Evolutionary conservation across 2,329 filamentous ascomycete genomes (phyloP).

Genomic region (Exutisphaerella laricina): DNA sequence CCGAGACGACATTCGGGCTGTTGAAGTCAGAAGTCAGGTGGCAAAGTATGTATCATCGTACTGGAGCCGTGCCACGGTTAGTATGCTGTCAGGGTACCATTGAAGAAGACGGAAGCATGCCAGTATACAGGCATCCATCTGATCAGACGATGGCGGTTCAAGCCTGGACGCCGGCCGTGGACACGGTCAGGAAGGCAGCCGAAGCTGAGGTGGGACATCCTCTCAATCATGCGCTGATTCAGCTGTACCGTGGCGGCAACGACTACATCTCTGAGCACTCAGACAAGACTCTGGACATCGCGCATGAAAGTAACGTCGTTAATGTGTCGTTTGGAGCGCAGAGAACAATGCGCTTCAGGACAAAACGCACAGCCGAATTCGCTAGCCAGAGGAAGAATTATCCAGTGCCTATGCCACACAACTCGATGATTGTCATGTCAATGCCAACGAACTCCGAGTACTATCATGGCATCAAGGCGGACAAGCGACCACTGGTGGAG

Average conservation of each 20-base stretch:
- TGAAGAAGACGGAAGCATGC: constrained; percentile 69
- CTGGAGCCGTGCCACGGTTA: constrained; percentile 83
- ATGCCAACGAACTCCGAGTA: constrained; percentile 75
- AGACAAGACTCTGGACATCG: constrained; percentile 93
- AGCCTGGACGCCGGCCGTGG: constrained; percentile 68
- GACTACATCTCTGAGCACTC: constrained; percentile 97
- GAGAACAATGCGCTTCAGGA: constrained; percentile 82
- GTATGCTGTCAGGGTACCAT: constrained; percentile 82
- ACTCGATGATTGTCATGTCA: constrained; percentile 81
- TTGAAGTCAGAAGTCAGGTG: constrained; percentile 73
- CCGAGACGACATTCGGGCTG: constrained; percentile 59
- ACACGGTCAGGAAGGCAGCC: constrained; percentile 60
- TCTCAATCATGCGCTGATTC: constrained; percentile 88
- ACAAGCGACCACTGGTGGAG: constrained; percentile 66
- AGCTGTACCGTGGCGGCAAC: constrained; percentile 80
- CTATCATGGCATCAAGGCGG: constrained; percentile 86
- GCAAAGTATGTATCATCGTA: constrained; percentile 89
- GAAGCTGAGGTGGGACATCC: constrained; percentile 70
- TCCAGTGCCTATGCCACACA: constrained; percentile 73
- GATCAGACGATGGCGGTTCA: constrained; percentile 77
- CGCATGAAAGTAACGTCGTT: constrained; percentile 72
- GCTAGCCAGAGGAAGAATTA: constrained; percentile 47
- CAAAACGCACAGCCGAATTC: constrained; percentile 54
- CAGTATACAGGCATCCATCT: constrained; percentile 90
- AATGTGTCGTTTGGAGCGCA: constrained; percentile 93